Base-by-base conservation (phyloP, 2,329 filamentous ascomycete genomes). In the Penicillium sp. region DNA sequence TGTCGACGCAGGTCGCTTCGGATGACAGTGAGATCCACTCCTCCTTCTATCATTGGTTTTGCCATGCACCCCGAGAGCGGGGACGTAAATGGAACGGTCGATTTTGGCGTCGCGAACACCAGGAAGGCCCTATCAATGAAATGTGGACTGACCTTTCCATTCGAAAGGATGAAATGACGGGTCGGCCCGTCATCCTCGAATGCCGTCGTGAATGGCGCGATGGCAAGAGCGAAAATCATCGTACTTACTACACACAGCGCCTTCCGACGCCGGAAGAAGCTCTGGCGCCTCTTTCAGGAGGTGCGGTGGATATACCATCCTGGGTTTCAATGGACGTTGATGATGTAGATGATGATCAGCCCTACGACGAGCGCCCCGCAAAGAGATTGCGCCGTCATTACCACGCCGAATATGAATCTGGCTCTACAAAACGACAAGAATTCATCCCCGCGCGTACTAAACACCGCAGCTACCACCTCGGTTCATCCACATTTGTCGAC, bases 81-180 rank as follows among this genome's bases (percentile, higher is more conserved):
- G 34, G 45, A 14, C n/a, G 70, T 9, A 73, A 27, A 60, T 78
- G n/a, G 58, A 73, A 75, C n/a, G 78, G 79, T 51, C 73, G 76
- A 18, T 79, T 87, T 43, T 91, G 86, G 82, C 79, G 88, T 7
- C 82, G 88, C 14, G 79, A 87, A 47, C 86, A 90, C 61, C 76
- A 75, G 27, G 88, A 92, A 67, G 89, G 89, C 0, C 83, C 87
- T 0, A 85, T 91, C 14, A 88, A 92, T 60, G 86, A 91, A 62
- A 82, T 87, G 2, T 92, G 89, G 88, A 87, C 84, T 0, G 83
- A 85, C 54, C 73, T 92, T 3, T 81, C 81, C 4, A 74, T 92
- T 1, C 80, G 83, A 27, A 77, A 76, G 32, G 83, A 90, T 55
- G 85, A 90, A 55, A 63, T 64, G 10, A 86, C 81, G 0, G 83